Percentiles rank a stretch among this genome's conserved stretches.
Evolutionary conservation across 257 asterid species (phyloP).

Genomic region (Jacaranda copaia): DNA sequence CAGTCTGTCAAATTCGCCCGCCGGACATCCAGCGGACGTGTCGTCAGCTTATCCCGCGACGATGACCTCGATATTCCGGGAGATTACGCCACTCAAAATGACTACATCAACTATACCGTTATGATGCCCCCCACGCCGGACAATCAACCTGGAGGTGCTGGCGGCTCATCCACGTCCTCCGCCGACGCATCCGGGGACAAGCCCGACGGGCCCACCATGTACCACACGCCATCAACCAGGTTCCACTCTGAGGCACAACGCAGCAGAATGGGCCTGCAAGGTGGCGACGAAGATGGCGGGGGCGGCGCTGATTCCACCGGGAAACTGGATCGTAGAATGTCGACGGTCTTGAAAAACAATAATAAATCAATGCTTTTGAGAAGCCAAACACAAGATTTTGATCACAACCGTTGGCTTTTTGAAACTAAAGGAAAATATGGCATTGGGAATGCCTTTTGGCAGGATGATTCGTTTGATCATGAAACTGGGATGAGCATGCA

Average conservation of each 20-base stretch:
- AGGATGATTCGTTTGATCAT: slow-evolving; percentile 72
- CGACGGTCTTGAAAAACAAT: slow-evolving; percentile 56
- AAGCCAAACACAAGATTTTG: slow-evolving; percentile 91
- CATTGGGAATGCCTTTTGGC: slow-evolving; percentile 93
- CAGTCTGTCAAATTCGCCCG: slow-evolving; percentile 73
- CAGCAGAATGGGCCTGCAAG: slow-evolving; percentile 39
- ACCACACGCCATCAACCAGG: slow-evolving; percentile 53
- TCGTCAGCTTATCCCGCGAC: slow-evolving; percentile 72
- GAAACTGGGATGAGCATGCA: slow-evolving; percentile 93
- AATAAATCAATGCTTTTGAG: slow-evolving; percentile 83
- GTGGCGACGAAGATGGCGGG: slow-evolving; percentile 37
- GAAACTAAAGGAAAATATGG: slow-evolving; percentile 95
- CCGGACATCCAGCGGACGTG: slow-evolving; percentile 77
- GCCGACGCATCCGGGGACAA: slow-evolving; percentile 56
- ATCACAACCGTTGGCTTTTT: slow-evolving; percentile 92
- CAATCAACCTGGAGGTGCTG: slow-evolving; percentile 70
- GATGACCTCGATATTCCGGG: slow-evolving; percentile 66
- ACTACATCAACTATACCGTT: slow-evolving; percentile 78
- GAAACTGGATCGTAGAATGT: slow-evolving; percentile 75
- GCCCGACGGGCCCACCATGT: slow-evolving; percentile 73
- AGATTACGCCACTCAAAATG: slow-evolving; percentile 53
- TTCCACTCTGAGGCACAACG: slow-evolving; percentile 56
- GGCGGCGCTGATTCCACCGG: slow-evolving; percentile 32
- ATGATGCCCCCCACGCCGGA: slow-evolving; percentile 97
- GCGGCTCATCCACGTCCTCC: slow-evolving; percentile 17